Base-by-base conservation (phyloP, 441 rosid genomes). In the Adansonia madagascariensis region DNA sequence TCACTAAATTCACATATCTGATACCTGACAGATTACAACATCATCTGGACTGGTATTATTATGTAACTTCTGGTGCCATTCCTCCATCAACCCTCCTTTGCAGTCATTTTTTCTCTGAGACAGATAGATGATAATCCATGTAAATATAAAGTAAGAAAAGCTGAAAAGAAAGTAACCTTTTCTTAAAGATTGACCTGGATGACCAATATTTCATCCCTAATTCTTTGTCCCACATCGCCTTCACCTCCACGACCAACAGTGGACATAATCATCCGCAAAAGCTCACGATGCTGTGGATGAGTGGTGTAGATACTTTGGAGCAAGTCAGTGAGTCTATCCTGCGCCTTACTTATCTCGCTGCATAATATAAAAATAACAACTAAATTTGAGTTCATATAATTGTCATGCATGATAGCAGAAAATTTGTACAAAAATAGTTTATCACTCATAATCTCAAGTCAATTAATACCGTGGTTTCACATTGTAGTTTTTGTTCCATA, bases 31-130 rank as follows among this genome's bases (percentile, higher is more conserved):
- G 81, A 96, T 96, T 80, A 94, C 66, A 79, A 96, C 91, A 86
- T 96, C 99, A 87, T 96, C 99, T 50, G 99, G 99, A 86, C 99
- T 96, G 47, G 99, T 96, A 87, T 96, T 94, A 79, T 96, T 96
- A 81, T 96, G 99, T 81, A 96, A 87, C 84, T 96, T 96, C 85
- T 96, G 99, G 89, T 96, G 99, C 99, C 99, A 96, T 83, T 96
- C 98, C 88, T 96, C 99, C 98, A 96, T 96, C 86, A 96, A 90
- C 82, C 91, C 98, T 81, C 99, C 99, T 86, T 92, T 91, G 87
- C 99, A 96, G 49, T 88, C 81, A 89, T 96, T 96, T 17, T 94
- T 90, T 78, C 99, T 92, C 99, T 96, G 85, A 77, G 85, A 84
- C 69, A 61, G 66, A 78, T 43, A 78, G 76, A 73, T 63, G 73